phyloP scores from a whole-genome alignment of 495 filamentous ascomycete genomes.

The Letharia columbiana region DNA sequence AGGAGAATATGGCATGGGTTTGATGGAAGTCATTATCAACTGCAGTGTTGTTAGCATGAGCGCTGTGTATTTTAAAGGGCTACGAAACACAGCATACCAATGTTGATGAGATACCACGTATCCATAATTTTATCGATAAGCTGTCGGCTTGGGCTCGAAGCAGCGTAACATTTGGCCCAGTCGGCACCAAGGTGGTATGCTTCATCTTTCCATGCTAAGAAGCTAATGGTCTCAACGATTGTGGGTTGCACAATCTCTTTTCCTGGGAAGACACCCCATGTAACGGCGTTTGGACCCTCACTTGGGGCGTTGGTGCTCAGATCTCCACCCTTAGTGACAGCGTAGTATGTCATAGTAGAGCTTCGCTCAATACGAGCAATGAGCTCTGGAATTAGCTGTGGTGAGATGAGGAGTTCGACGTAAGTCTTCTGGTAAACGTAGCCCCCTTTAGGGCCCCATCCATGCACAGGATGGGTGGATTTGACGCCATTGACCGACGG shows the following conservation, averaged over 20 bases:
- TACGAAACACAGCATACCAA: conserved; percentile 51
- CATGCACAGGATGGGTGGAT: conserved; percentile 75
- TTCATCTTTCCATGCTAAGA: conserved; percentile 98
- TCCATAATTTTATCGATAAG: conserved; percentile 80
- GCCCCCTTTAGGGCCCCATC: conserved; percentile 90
- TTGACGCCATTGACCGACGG: conserved; percentile 90
- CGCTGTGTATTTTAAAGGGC: not conserved
- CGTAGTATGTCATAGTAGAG: conserved; percentile 83
- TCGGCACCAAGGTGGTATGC: conserved; percentile 86
- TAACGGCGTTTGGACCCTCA: conserved; percentile 90
- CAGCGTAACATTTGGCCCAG: conserved; percentile 85
- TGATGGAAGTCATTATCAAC: conserved; percentile 96
- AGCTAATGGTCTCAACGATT: conserved; percentile 96
- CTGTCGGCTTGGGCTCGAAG: conserved; percentile 67
- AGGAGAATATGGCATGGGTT: conserved; percentile 62
- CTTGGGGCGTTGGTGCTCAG: conserved; percentile 76
- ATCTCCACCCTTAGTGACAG: conserved; percentile 70
- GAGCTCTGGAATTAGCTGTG: conserved; percentile 68
- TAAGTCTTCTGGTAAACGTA: conserved; percentile 99
- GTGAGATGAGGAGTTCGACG: conserved; percentile 78
- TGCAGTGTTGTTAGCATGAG: conserved; percentile 33
- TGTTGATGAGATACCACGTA: conserved; percentile 88
- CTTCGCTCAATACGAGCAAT: conserved; percentile 70
- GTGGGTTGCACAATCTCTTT: conserved; percentile 99
- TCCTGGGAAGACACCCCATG: conserved; percentile 98